Conservation (phyloP, 2,329 filamentous ascomycete species). For the Cucurbitaria berberidis region DNA sequence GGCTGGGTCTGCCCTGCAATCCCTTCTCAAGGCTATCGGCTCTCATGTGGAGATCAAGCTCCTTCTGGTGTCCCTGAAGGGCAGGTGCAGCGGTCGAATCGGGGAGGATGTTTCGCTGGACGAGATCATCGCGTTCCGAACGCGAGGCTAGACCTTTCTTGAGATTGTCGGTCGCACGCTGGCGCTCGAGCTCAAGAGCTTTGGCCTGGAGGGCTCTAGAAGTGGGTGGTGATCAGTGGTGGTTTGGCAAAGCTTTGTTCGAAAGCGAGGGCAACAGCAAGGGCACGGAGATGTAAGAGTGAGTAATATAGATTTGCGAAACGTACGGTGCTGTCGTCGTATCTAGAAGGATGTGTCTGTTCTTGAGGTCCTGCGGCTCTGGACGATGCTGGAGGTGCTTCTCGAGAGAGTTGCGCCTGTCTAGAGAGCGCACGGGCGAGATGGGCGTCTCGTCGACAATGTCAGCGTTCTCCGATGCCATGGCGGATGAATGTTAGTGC, state of each 20-base stretch:
- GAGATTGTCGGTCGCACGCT: conserved; percentile 66
- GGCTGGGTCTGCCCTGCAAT: conserved; percentile 76
- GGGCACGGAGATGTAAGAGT: background rate
- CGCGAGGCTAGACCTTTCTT: conserved; percentile 69
- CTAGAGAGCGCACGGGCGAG: conserved; percentile 56
- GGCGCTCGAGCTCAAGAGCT: conserved; percentile 68
- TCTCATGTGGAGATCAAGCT: conserved; percentile 87
- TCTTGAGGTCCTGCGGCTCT: conserved; percentile 67
- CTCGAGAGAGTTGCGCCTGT: conserved; percentile 64
- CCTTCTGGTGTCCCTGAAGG: conserved; percentile 78
- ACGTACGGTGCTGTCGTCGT: conserved; percentile 70
- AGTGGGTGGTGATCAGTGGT: conserved; percentile 2
- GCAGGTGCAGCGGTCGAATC: conserved; percentile 78
- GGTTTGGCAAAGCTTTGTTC: background rate
- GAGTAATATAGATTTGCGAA: too few species aligned
- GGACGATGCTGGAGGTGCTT: conserved; percentile 57
- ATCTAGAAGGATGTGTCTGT: conserved; percentile 70
- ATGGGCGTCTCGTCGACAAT: conserved; percentile 50
- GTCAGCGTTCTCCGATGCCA: conserved; percentile 34
- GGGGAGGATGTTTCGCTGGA: conserved; percentile 89
- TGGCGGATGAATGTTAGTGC: conserved; percentile 25
- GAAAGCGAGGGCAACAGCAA: background rate
- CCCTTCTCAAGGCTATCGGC: conserved; percentile 87
- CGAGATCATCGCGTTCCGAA: conserved; percentile 73
- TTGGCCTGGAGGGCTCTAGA: conserved; percentile 64